These are phyloP conservation scores for Solanum lycopersicoides DNA, from an alignment of 257 asterid genomes.

Conservation along the genomic window DNA sequence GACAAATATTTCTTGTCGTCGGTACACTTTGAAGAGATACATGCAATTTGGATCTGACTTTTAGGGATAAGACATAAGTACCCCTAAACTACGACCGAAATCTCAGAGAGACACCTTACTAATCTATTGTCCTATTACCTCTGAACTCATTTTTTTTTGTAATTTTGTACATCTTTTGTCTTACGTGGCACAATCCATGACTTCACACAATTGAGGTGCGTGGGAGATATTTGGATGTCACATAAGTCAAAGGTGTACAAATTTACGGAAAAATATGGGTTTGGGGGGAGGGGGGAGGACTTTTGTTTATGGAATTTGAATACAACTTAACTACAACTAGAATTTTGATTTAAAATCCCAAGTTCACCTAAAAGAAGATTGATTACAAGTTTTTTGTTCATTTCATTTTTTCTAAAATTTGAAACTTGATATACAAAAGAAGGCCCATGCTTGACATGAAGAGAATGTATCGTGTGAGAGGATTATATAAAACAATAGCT, in stretches of 20 bases:
- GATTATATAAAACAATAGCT: background rate
- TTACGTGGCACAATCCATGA: too few species aligned
- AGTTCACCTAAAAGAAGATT: background rate
- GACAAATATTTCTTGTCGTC: background rate
- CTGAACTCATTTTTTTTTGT: too few species aligned
- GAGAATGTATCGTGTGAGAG: background rate
- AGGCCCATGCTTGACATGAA: background rate
- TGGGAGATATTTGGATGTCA: too few species aligned
- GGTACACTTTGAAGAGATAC: background rate
- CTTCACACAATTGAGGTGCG: too few species aligned
- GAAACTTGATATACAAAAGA: background rate
- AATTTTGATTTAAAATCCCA: background rate
- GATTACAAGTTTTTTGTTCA: background rate
- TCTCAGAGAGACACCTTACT: too few species aligned
- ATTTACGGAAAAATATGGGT: too few species aligned
- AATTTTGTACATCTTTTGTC: too few species aligned
- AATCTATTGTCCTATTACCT: too few species aligned
- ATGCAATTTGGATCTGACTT: background rate
- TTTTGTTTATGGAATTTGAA: too few species aligned
- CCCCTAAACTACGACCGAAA: too few species aligned
- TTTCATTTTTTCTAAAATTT: background rate
- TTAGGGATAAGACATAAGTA: background rate
- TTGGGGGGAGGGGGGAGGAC: too few species aligned
- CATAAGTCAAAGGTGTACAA: too few species aligned
- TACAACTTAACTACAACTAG: background rate